A percentile compares a stretch with the other conserved stretches of the same genome.
Conservation (phyloP, 352 stramenopile genomes). For the Pilasporangium apinafurcum region DNA sequence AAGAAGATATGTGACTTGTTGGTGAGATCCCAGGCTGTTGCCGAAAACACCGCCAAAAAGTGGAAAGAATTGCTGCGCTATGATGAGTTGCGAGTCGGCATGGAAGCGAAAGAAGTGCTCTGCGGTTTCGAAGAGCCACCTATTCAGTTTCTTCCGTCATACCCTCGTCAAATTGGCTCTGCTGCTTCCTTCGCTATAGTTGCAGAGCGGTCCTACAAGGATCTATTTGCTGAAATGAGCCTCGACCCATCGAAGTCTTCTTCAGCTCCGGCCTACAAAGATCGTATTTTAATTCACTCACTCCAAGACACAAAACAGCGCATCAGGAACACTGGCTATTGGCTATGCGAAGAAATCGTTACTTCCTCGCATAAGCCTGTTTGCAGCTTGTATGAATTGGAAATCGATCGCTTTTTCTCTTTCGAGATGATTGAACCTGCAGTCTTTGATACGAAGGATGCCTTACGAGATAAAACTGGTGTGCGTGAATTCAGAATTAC, state of each 20-base stretch:
- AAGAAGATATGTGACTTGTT: constrained; percentile 57
- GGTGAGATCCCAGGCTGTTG: constrained; percentile 38
- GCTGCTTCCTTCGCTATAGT: constrained; percentile 57
- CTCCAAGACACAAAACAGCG: constrained; percentile 57
- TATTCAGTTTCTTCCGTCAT: constrained; percentile 64
- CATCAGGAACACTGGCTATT: constrained; percentile 52
- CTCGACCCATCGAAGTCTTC: constrained; percentile 15
- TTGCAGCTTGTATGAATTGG: constrained; percentile 64
- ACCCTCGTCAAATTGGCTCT: constrained; percentile 41
- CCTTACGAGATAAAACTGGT: constrained; percentile 48
- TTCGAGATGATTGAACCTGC: constrained; percentile 57
- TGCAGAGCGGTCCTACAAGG: constrained; percentile 32
- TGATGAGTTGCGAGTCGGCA: constrained; percentile 48
- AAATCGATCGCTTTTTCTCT: constrained; percentile 68
- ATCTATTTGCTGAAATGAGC: constrained; percentile 33
- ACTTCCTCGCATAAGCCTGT: constrained; percentile 72
- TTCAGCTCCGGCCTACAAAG: constrained; percentile 41
- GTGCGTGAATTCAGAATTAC: constrained; percentile 70
- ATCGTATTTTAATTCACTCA: constrained; percentile 62
- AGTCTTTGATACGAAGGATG: constrained; percentile 38
- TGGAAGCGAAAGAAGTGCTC: constrained; percentile 71
- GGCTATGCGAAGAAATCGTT: constrained; percentile 56
- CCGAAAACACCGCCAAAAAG: constrained; percentile 37
- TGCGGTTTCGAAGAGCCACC: constrained; percentile 67
- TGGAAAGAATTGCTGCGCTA: constrained; percentile 62